Conservation (phyloP, 306 rosid species). For the Quercus agrifolia region DNA sequence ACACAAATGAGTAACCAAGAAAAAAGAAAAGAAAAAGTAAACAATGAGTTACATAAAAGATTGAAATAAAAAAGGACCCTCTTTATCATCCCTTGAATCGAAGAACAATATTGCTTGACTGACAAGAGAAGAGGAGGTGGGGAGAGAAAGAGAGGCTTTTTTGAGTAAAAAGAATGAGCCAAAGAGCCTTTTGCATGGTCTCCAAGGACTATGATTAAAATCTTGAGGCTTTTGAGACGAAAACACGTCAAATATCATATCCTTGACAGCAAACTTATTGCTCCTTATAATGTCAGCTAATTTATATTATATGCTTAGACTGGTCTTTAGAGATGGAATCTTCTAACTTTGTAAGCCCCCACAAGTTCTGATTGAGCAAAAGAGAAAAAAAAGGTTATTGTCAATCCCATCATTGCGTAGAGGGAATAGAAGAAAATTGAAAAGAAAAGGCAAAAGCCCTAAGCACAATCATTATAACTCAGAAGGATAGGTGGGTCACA, state of each 20-base stretch:
- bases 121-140: not conserved
- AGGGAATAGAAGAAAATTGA: slow-evolving; percentile 4
- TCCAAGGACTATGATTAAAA: slow-evolving; percentile 79
- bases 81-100: not conserved
- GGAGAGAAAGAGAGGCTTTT: slow-evolving; percentile 34
- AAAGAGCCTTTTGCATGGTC: slow-evolving; percentile 94
- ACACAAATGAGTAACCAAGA: no score
- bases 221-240: slow-evolving; percentile 67
- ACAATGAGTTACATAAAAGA: not conserved
- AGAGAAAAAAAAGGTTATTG: slow-evolving; percentile 21
- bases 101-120: slow-evolving; percentile 31
- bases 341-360: slow-evolving; percentile 49
- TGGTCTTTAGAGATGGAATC: slow-evolving; percentile 61
- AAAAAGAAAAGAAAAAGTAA: slow-evolving; percentile 9
- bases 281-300: slow-evolving; percentile 53
- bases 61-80: slow-evolving; percentile 22
- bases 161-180: slow-evolving; percentile 51
- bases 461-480: slow-evolving; percentile 39
- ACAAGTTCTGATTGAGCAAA: slow-evolving; percentile 34
- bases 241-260: slow-evolving; percentile 30
- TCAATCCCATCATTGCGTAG: slow-evolving; percentile 49
- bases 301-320: slow-evolving; percentile 63
- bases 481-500: slow-evolving; percentile 45
- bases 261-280: slow-evolving; percentile 68
- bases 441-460: not conserved